Evolutionary conservation across 192 early-diverging fungal species (phyloP).

Genomic region (Umbelopsis vinacea): DNA sequence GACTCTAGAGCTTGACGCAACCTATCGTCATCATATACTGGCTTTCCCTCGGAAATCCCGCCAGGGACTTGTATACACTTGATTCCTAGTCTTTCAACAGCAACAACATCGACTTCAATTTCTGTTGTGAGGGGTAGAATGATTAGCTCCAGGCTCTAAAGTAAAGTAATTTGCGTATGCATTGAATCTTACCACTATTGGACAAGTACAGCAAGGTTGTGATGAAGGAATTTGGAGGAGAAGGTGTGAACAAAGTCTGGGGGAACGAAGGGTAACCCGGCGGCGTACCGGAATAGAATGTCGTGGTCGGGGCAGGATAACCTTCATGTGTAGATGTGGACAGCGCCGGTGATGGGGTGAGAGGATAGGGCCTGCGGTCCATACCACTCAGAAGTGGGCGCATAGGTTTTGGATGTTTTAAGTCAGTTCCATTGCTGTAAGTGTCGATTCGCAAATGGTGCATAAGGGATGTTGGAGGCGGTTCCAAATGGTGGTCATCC

Average conservation of each 20-base stretch:
- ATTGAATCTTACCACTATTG: constrained; percentile 40
- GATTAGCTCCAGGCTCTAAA: background rate
- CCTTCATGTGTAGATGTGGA: constrained; percentile 17
- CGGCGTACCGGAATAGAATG: constrained; percentile 13
- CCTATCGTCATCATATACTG: constrained; percentile 1
- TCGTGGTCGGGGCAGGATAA: background rate
- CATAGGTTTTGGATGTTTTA: background rate
- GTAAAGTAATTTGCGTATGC: background rate
- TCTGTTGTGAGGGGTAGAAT: constrained; percentile 17
- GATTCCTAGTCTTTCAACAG: constrained; percentile 52
- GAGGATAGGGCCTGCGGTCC: constrained; percentile 38
- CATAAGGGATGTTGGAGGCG: background rate
- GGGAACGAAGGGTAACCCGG: constrained; percentile 24
- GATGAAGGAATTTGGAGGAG: constrained; percentile 45
- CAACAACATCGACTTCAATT: constrained; percentile 44
- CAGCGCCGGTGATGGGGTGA: constrained; percentile 16
- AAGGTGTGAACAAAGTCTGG: constrained; percentile 8
- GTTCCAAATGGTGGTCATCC: background rate
- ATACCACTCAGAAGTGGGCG: constrained; percentile 32
- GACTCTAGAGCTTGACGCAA: background rate
- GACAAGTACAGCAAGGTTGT: constrained; percentile 57
- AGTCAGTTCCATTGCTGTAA: background rate
- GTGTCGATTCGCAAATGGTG: constrained; percentile 1
- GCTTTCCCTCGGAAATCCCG: constrained; percentile 2
- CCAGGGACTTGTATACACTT: constrained; percentile 41